Base-by-base conservation (phyloP, 352 stramenopile species). In the Pythium periplocum region DNA sequence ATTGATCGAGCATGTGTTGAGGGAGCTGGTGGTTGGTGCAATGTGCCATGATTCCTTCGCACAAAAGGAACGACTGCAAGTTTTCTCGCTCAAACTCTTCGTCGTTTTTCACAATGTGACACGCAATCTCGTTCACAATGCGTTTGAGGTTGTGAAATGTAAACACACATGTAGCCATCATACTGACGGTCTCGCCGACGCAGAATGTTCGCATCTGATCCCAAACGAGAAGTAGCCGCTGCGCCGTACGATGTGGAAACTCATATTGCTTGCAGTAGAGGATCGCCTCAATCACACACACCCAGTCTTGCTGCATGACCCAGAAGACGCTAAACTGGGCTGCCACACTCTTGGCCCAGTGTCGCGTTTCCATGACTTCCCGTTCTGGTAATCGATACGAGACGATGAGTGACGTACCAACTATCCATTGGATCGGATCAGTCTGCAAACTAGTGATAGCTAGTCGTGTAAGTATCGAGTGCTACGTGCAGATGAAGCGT, bases 81-180 rank as follows among this genome's bases (percentile, higher is more conserved):
- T 41, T 33, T 45, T 68, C 55, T 32, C 61, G 35, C 30, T 68
- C 55, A 38, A 68, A 64, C 5, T 51, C 33, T 41, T 68, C 61
- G 2, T 10, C 11, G 37, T 61, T 60, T 36, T 48, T 51, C 55
- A 37, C 53, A 2, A 60, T 34, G n/a, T 57, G 36, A 10, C 48
- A 4, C 11, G 46, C 55, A 4, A 56, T 30, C 43, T 30, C 17
- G 43, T 30, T 48, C 43, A 48, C 43, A 48, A 48, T 30, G 9
- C 17, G 9, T 30, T 48, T 48, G 43, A 48, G 43, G 17, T 48
- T 48, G 9, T 30, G 43, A 48, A 48, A 30, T 48, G 43, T 48
- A 48, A 48, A 30, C 9, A 48, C 17, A 43, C 38, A 43, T 43
- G 38, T 43, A 43, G 38, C 38, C 38, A 43, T 43, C 38, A 43